Percentiles rank a stretch among this genome's conserved stretches.
phyloP scores from a whole-genome alignment of 306 rosid genomes.

The Cicer chorassanicum region DNA sequence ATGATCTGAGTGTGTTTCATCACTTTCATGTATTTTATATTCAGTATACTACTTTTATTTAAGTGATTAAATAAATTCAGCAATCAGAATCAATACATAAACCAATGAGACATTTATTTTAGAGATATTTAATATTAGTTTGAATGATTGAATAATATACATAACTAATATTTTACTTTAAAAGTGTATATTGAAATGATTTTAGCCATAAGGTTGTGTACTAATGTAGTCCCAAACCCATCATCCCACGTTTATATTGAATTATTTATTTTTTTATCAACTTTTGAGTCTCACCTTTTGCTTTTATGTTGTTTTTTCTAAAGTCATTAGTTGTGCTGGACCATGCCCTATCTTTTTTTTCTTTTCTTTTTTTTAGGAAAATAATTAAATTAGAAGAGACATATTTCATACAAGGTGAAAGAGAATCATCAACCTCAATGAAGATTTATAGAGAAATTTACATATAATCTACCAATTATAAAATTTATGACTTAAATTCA shows the following conservation, averaged over 20 bases:
- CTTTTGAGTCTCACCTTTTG: constrained; percentile 49
- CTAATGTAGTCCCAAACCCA: constrained; percentile 54
- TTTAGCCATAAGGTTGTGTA: constrained; percentile 38
- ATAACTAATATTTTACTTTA: constrained; percentile 5
- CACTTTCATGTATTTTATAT: background rate
- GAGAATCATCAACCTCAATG: no score
- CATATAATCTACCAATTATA: no score
- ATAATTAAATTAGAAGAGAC: no score
- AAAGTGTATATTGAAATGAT: constrained; percentile 32
- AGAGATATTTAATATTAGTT: constrained; percentile 15
- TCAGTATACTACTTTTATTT: constrained; percentile 21
- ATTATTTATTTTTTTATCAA: constrained; percentile 40
- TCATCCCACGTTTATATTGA: constrained; percentile 50
- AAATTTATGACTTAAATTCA: no score
- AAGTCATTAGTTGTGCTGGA: constrained; percentile 46
- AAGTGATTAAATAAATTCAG: constrained; percentile 29
- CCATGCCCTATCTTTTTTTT: background rate
- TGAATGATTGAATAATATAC: constrained; percentile 33
- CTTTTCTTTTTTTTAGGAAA: no score
- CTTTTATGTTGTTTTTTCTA: constrained; percentile 49
- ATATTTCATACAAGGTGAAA: no score
- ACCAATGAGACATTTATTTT: constrained; percentile 36
- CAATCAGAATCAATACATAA: constrained; percentile 29
- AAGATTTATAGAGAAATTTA: no score
- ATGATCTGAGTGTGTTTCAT: constrained; percentile 29